These are phyloP conservation scores for Seminavis robusta DNA, from an alignment of 108 stramenopile species.

Conservation along the genomic window DNA sequence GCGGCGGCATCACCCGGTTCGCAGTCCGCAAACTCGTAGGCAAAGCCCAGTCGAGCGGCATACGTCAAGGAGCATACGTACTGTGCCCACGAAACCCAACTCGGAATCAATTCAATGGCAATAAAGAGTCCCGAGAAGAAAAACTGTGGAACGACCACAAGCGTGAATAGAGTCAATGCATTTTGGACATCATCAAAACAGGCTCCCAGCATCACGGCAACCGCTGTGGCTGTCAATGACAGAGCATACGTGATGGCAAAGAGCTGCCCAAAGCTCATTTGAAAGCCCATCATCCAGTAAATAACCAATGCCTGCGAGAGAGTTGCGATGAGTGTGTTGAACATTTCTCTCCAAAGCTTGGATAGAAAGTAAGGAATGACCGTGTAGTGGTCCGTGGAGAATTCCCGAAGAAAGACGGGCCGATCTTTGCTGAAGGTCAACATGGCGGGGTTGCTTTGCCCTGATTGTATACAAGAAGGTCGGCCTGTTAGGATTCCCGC, in stretches of 20 bases:
- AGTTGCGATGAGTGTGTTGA: constrained; percentile 29
- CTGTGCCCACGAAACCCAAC: constrained; percentile 73
- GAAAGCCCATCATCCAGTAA: constrained; percentile 62
- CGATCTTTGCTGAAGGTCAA: constrained; percentile 31
- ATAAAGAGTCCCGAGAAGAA: constrained; percentile 87
- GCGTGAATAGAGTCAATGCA: constrained; percentile 64
- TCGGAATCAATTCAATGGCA: constrained; percentile 51
- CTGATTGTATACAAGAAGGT: no score
- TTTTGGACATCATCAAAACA: constrained; percentile 65
- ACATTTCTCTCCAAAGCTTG: constrained; percentile 37
- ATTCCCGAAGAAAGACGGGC: constrained; percentile 62
- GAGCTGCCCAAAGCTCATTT: constrained; percentile 46
- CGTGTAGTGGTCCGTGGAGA: constrained; percentile 77
- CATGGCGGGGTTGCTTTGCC: constrained; percentile 9
- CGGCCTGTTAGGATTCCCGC: no score
- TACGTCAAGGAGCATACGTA: constrained; percentile 72
- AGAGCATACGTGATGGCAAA: constrained; percentile 40
- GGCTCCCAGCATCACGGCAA: constrained; percentile 62
- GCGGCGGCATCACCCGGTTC: constrained; percentile 34
- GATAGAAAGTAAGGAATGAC: constrained; percentile 66
- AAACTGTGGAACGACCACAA: constrained; percentile 83
- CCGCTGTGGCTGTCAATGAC: constrained; percentile 63
- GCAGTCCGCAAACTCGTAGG: constrained; percentile 47
- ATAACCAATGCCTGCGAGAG: constrained; percentile 37
- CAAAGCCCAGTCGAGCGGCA: constrained; percentile 54